Evolutionary conservation across 306 rosid species (phyloP).

Genomic region (Trifolium pratense): DNA sequence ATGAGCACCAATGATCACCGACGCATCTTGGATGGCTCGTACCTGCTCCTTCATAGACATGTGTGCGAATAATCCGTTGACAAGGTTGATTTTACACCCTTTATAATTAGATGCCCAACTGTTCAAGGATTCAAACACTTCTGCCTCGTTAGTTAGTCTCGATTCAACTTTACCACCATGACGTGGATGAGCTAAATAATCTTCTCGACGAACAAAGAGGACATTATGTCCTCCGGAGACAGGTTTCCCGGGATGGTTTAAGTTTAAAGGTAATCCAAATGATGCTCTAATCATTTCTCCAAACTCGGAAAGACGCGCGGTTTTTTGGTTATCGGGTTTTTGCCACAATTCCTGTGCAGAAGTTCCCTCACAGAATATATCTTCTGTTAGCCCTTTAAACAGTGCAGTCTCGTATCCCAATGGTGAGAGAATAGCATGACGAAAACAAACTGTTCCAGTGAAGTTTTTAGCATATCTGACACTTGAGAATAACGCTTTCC

Average conservation of each 20-base stretch:
- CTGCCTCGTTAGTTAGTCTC: conserved; percentile 79
- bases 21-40: conserved; percentile 88
- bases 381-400: conserved; percentile 79
- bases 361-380: conserved; percentile 66
- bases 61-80: conserved; percentile 92
- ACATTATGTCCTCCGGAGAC: conserved; percentile 59
- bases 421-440: conserved; percentile 83
- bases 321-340: conserved; percentile 67
- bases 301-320: conserved; percentile 91
- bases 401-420: conserved; percentile 87
- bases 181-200: conserved; percentile 95
- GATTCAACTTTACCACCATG: conserved; percentile 88
- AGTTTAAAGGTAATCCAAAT: conserved; percentile 64
- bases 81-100: conserved; percentile 76
- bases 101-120: conserved; percentile 61
- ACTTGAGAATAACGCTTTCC: conserved; percentile 87
- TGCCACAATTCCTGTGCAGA: conserved; percentile 75
- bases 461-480: conserved; percentile 82
- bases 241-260: conserved; percentile 53
- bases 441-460: conserved; percentile 83
- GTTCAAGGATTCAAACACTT: conserved; percentile 70
- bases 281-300: conserved; percentile 92
- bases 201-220: conserved; percentile 93
- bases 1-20: conserved; percentile 88
- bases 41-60: conserved; percentile 97